Conservation (phyloP, 257 asterid genomes). For the Solanum chilense region DNA sequence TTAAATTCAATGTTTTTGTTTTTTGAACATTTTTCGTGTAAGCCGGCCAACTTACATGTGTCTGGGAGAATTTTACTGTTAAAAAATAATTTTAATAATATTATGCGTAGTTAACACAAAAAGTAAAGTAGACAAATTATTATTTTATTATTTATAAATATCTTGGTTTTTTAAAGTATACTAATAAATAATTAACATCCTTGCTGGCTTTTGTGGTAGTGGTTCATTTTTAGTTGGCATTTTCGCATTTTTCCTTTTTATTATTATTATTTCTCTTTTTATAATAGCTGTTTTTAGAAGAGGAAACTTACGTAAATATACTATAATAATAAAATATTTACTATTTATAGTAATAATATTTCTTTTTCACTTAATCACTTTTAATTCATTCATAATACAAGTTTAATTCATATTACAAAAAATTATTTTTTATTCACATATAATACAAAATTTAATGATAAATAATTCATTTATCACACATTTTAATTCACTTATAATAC, state of each 20-base stretch:
- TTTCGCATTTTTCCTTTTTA: background rate
- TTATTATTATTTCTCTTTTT: fast-evolving
- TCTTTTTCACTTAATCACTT: too few species aligned
- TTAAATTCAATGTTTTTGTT: background rate
- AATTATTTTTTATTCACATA: too few species aligned
- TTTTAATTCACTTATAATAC: too few species aligned
- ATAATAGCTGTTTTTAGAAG: background rate
- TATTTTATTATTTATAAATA: background rate
- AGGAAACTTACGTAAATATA: too few species aligned
- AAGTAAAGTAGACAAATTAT: background rate
- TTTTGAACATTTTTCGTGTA: background rate
- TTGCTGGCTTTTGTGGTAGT: background rate
- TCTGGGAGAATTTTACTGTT: background rate
- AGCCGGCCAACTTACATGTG: background rate
- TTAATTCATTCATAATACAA: too few species aligned
- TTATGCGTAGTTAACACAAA: background rate
- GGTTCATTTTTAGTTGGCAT: background rate
- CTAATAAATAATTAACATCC: background rate
- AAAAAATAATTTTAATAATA: background rate
- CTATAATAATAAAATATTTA: too few species aligned
- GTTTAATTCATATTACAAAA: too few species aligned
- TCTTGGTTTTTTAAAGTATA: background rate
- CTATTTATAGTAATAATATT: too few species aligned
- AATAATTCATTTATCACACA: too few species aligned
- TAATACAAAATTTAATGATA: too few species aligned